Percentiles rank a stretch among this genome's conserved stretches.
Conservation (phyloP, 331 rosid genomes). For the Dryas integrifolia region DNA sequence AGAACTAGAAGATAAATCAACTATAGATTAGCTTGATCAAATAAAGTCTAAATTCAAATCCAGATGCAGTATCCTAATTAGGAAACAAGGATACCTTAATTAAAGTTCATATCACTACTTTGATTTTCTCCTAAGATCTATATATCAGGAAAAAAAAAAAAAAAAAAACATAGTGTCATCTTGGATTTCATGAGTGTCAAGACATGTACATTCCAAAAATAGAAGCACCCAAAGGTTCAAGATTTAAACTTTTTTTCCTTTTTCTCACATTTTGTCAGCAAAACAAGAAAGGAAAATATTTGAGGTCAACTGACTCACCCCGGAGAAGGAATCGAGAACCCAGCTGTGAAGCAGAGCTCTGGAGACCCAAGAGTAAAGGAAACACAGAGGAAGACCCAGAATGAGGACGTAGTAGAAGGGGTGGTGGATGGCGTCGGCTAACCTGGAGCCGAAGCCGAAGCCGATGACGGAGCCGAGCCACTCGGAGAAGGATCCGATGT, state of each 20-base stretch:
- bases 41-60: background rate
- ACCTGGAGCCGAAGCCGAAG: conserved; percentile 37
- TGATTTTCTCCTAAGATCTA: background rate
- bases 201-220: background rate
- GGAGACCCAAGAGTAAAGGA: conserved; percentile 67
- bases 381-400: conserved; percentile 64
- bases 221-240: background rate
- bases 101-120: background rate
- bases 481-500: conserved; percentile 81
- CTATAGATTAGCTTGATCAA: background rate
- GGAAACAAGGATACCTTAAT: background rate
- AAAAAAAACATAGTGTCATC: background rate
- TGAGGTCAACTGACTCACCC: conserved; percentile 34
- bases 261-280: background rate
- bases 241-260: background rate
- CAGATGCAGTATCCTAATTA: background rate
- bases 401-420: conserved; percentile 59
- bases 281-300: background rate
- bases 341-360: conserved; percentile 39
- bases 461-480: conserved; percentile 60
- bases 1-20: background rate
- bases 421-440: conserved; percentile 59
- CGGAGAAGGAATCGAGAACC: conserved; percentile 56
- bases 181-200: background rate
- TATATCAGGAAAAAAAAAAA: background rate